Base-by-base conservation (phyloP, 441 rosid genomes). In the Mallotus japonicus region DNA sequence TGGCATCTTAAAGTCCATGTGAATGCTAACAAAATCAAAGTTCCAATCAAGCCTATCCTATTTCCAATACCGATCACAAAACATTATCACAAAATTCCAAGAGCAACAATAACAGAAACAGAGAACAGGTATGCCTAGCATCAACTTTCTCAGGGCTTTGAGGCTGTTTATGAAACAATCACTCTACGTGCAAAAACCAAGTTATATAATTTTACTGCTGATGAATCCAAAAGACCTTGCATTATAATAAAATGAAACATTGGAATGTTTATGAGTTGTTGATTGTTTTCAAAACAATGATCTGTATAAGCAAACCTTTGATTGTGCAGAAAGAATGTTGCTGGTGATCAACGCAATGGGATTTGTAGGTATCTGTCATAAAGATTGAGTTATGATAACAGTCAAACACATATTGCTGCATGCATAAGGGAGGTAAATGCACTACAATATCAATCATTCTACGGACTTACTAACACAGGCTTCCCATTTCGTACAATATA, bases 401-500 rank as follows among this genome's bases (percentile, higher is more conserved):
- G 32, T 66, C 7, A 62, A 46, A 32, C 50, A 69, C 44, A 65
- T 60, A 69, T 47, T 53, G 62, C 40, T 62, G 54, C 67, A 75
- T 54, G 65, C 69, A 66, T 15, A 40, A 73, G 69, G 67, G 50
- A 16, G 37, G 15, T 9, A 69, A 57, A 65, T n/a, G 69, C 37
- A 15, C 17, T 19, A 50, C 32, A 49, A 55, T n/a, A 19, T 19
- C 20, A 19, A 67, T 34, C 47, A 50, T 47, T 44, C 57, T 12
- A 68, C 73, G 65, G 5, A 65, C 56, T 66, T 89, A 95, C 99
- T 97, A 89, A 77, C 55, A 88, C 87, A 42, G 97, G 97, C 76
- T 65, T 67, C 54, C 97, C 95, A 80, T 92, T 84, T 81, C 95
- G 83, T 76, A 84, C 96, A 72, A 89, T 83, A 77, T 89, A 95